These are phyloP conservation scores for Chloris gayana DNA, from an alignment of 176 grass and related monocot species.

Conservation along the genomic window DNA sequence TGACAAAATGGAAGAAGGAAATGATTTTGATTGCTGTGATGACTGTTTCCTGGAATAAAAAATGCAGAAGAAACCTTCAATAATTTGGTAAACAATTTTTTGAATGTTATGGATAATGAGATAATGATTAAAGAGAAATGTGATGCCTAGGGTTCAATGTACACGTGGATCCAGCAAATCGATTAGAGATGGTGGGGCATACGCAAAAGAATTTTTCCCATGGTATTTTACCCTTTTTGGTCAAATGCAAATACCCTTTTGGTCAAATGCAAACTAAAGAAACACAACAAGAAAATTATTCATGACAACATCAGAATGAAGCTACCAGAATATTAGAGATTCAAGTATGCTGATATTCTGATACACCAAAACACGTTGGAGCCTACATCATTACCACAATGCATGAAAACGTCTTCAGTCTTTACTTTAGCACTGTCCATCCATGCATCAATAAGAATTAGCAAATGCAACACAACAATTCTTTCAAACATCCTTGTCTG, in stretches of 20 bases:
- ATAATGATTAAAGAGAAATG: background rate
- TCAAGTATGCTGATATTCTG: background rate
- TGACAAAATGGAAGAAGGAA: background rate
- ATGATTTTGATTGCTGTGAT: background rate
- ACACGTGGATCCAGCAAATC: constrained; percentile 51
- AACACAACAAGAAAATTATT: background rate
- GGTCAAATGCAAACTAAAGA: constrained; percentile 33
- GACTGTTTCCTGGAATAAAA: constrained; percentile 25
- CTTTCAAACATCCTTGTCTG: background rate
- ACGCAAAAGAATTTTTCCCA: constrained; percentile 32
- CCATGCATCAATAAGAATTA: background rate
- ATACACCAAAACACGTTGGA: background rate
- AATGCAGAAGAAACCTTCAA: constrained; percentile 42
- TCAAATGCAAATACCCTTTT: constrained; percentile 43
- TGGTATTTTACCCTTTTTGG: background rate
- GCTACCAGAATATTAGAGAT: background rate
- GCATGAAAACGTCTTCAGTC: background rate
- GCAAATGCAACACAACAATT: background rate
- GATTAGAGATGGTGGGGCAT: background rate
- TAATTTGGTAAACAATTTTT: background rate
- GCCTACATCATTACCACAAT: background rate
- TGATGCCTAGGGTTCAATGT: background rate
- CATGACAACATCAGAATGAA: background rate
- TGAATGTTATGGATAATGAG: background rate
- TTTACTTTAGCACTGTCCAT: background rate